phyloP scores from a whole-genome alignment of 106 monocot genomes.

The Triglochin maritima region DNA sequence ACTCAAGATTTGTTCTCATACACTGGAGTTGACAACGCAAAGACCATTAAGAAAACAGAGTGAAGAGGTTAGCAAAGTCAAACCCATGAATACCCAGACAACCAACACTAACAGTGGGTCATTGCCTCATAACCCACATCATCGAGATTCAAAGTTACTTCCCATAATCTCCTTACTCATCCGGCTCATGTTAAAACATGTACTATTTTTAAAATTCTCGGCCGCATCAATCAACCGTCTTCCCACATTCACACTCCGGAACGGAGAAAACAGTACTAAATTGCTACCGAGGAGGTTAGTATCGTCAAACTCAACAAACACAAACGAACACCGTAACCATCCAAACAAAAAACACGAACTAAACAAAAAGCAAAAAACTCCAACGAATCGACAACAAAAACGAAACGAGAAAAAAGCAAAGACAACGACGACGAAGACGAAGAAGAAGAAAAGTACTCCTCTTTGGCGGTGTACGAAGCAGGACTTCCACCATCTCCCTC shows the following conservation, averaged over 20 bases:
- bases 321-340: not conserved
- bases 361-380: not conserved
- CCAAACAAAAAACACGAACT: not conserved
- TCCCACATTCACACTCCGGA: not conserved
- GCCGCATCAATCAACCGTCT: too few relatives aligned
- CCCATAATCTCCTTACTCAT: not conserved
- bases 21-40: too few relatives aligned
- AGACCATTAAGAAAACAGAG: too few relatives aligned
- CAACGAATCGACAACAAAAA: not conserved
- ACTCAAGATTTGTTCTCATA: too few relatives aligned
- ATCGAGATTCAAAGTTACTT: not conserved
- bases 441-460: constrained; percentile 8
- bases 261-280: not conserved
- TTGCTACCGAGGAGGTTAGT: not conserved
- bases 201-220: too few relatives aligned
- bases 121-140: not conserved
- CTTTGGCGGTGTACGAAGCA: constrained; percentile 9
- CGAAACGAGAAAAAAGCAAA: not conserved
- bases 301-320: not conserved
- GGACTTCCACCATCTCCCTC: constrained; percentile 9
- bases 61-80: too few relatives aligned
- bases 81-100: too few relatives aligned
- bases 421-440: not conserved
- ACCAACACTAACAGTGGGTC: too few relatives aligned
- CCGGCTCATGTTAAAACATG: too few relatives aligned